A percentile compares a stretch with the other conserved stretches of the same genome.
Evolutionary conservation across 352 stramenopile genomes (phyloP).

Genomic region (Globisporangium alternatum): DNA sequence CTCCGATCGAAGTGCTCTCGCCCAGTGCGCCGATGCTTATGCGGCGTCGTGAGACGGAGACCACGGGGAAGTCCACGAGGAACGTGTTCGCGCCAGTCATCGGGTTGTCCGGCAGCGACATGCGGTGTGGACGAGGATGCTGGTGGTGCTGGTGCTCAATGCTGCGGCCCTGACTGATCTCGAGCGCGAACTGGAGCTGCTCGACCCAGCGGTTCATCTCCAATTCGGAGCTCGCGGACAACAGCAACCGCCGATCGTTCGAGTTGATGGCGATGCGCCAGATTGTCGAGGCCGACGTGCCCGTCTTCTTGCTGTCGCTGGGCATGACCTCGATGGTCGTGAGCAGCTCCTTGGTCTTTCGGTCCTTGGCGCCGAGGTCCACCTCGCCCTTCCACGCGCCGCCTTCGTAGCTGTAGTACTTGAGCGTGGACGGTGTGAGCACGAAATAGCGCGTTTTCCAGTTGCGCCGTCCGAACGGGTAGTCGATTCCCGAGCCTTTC

Average conservation of each 20-base stretch:
- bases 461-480: slow-evolving; percentile 39
- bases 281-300: slow-evolving; percentile 41
- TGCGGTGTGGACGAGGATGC: neutral
- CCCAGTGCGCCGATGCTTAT: neutral
- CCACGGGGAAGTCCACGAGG: slow-evolving; percentile 3
- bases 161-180: slow-evolving; percentile 13
- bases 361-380: slow-evolving; percentile 21
- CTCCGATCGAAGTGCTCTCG: neutral
- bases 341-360: neutral
- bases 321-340: slow-evolving; percentile 43
- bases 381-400: slow-evolving; percentile 35
- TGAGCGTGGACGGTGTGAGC: slow-evolving; percentile 29
- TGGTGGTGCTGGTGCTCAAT: neutral
- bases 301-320: slow-evolving; percentile 40
- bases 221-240: slow-evolving; percentile 33
- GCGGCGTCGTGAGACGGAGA: neutral
- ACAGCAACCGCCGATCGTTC: slow-evolving; percentile 27
- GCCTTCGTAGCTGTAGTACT: slow-evolving; percentile 36
- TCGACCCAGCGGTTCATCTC: slow-evolving; percentile 54
- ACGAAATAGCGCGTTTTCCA: slow-evolving; percentile 58
- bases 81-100: neutral
- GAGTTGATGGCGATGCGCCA: slow-evolving; percentile 46
- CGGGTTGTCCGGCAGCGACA: slow-evolving; percentile 1
- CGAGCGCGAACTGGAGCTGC: slow-evolving; percentile 30
- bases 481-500: slow-evolving; percentile 37